Conservation (phyloP, 441 rosid genomes). For the Euphorbia corollata region DNA sequence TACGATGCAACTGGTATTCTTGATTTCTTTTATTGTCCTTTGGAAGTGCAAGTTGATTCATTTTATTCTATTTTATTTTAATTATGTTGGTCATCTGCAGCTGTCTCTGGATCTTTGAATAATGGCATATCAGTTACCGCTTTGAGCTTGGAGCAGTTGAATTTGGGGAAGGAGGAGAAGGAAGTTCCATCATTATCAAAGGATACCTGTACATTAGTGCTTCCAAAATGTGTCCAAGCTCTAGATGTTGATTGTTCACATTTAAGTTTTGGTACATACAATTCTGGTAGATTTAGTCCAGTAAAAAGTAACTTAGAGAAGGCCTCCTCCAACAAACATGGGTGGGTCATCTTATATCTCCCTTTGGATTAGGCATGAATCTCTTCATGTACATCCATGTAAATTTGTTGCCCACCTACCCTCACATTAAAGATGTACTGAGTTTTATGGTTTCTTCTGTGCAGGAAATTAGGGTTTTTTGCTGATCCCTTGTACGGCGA, state of each 20-base stretch:
- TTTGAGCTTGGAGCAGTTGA: constrained; percentile 29
- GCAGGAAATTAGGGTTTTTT: constrained; percentile 28
- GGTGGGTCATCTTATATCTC: constrained; percentile 19
- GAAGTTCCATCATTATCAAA: constrained; percentile 18
- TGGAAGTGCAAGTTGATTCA: constrained; percentile 18
- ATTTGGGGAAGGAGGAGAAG: constrained; percentile 26
- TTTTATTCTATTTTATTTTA: constrained; percentile 7
- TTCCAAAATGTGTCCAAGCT: constrained; percentile 41
- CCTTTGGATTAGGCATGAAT: constrained; percentile 27
- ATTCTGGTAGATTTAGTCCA: constrained; percentile 27
- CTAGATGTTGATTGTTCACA: constrained; percentile 43
- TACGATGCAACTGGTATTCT: background rate
- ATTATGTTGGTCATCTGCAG: constrained; percentile 8
- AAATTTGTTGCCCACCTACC: constrained; percentile 5
- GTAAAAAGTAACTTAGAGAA: constrained; percentile 18
- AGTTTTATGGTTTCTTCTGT: constrained; percentile 15
- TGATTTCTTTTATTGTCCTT: constrained; percentile 9
- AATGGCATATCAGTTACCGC: constrained; percentile 27
- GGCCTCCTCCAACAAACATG: constrained; percentile 17
- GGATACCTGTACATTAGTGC: constrained; percentile 29
- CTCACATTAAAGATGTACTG: background rate
- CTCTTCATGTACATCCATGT: constrained; percentile 8
- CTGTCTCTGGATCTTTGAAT: constrained; percentile 19
- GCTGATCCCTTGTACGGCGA: constrained; percentile 15
- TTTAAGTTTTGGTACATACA: constrained; percentile 51